Percentiles rank a stretch among this genome's conserved stretches.
phyloP scores from a whole-genome alignment of 345 rosid species.

The Dovyalis caffra region DNA sequence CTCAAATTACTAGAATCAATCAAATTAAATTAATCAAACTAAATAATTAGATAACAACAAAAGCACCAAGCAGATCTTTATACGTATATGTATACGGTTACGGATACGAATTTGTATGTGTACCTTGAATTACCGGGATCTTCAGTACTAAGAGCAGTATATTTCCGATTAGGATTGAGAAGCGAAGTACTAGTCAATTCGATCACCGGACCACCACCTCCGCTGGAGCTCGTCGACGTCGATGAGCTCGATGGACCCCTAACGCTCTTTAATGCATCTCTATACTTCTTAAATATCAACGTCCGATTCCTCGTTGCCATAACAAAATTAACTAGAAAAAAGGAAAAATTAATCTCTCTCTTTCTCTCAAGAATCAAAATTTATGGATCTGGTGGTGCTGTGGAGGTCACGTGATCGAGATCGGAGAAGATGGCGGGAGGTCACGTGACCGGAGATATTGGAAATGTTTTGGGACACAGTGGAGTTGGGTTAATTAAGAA shows the following conservation, averaged over 20 bases:
- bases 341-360: background rate
- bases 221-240: constrained; percentile 33
- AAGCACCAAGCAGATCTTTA: background rate
- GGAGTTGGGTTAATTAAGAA: background rate
- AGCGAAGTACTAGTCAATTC: constrained; percentile 87
- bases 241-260: constrained; percentile 51
- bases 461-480: background rate
- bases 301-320: constrained; percentile 96
- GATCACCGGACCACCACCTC: constrained; percentile 80
- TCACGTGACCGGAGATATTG: background rate
- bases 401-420: background rate
- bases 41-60: background rate
- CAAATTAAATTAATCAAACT: background rate
- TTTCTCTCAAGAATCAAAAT: background rate
- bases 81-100: background rate
- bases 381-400: background rate
- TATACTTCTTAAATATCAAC: constrained; percentile 59
- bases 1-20: background rate
- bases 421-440: background rate
- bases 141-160: constrained; percentile 83
- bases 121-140: constrained; percentile 89
- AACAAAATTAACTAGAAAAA: constrained; percentile 8
- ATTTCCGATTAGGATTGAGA: constrained; percentile 57
- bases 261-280: constrained; percentile 92
- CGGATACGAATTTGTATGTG: background rate